A percentile compares a stretch with the other conserved stretches of the same genome.
phyloP scores from a whole-genome alignment of 805 yeast genomes.

The Schizosaccharomyces cryophilus region DNA sequence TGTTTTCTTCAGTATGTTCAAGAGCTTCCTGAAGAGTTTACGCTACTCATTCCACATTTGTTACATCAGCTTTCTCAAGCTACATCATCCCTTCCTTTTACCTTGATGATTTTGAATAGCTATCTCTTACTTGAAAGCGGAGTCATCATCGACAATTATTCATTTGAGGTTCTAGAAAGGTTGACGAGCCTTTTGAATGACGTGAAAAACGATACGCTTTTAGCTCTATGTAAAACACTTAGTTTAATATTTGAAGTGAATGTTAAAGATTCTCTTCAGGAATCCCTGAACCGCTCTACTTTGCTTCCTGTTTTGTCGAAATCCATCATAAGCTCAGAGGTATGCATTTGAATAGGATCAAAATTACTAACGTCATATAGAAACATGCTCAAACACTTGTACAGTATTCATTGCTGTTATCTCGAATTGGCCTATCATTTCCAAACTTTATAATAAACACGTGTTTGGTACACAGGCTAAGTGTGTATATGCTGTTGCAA shows the following conservation, averaged over 20 bases:
- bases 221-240: background rate
- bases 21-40: slow-evolving; percentile 28
- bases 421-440: background rate
- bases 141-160: slow-evolving; percentile 3
- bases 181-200: background rate
- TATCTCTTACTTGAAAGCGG: slow-evolving; percentile 14
- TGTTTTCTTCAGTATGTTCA: slow-evolving; percentile 24
- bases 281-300: background rate
- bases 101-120: slow-evolving; percentile 15
- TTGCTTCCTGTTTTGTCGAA: background rate
- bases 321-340: background rate
- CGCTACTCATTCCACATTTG: slow-evolving; percentile 25
- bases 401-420: background rate
- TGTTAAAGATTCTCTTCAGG: background rate
- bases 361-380: background rate
- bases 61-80: slow-evolving; percentile 37
- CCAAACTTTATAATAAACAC: background rate
- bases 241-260: background rate
- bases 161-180: background rate
- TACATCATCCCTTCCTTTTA: slow-evolving; percentile 20
- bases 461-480: background rate
- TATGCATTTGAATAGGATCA: too few relatives aligned
- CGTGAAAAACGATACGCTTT: background rate
- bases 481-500: background rate
- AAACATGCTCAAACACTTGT: background rate